Conservation (phyloP, 106 monocot genomes). For the Acanthochlamys bracteata region DNA sequence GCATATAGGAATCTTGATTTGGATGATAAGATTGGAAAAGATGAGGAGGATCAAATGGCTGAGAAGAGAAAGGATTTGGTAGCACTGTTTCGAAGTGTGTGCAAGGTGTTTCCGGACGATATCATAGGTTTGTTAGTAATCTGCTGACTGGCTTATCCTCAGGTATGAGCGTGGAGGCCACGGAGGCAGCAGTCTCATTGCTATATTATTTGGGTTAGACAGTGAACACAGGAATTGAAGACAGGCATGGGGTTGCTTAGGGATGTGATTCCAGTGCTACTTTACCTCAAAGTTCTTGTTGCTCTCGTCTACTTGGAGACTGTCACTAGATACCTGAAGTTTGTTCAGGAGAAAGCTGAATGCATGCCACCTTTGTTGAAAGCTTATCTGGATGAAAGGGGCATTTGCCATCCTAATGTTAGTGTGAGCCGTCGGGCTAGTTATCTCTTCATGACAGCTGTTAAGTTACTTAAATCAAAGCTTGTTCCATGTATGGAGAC, state of each 20-base stretch:
- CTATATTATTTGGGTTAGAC: slow-evolving; percentile 74
- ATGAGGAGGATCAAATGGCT: slow-evolving; percentile 82
- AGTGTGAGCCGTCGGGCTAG: slow-evolving; percentile 72
- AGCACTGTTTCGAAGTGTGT: slow-evolving; percentile 54
- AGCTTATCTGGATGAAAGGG: slow-evolving; percentile 87
- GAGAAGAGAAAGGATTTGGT: slow-evolving; percentile 69
- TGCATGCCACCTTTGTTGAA: slow-evolving; percentile 61
- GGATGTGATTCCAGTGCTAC: slow-evolving; percentile 72
- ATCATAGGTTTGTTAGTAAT: slow-evolving; percentile 57
- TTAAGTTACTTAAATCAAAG: slow-evolving; percentile 71
- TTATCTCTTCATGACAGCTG: slow-evolving; percentile 91
- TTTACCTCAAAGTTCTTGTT: slow-evolving; percentile 70
- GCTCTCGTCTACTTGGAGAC: slow-evolving; percentile 83
- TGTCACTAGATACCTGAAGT: slow-evolving; percentile 80
- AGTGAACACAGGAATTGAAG: slow-evolving; percentile 61
- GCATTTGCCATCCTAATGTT: slow-evolving; percentile 67
- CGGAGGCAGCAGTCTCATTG: slow-evolving; percentile 65
- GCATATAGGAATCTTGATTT: slow-evolving; percentile 76
- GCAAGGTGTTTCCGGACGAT: slow-evolving; percentile 61
- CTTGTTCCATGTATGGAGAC: slow-evolving; percentile 75
- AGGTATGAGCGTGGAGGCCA: slow-evolving; percentile 64
- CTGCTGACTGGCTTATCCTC: slow-evolving; percentile 38
- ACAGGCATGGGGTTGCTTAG: slow-evolving; percentile 48
- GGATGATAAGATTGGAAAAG: slow-evolving; percentile 82
- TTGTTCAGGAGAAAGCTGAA: slow-evolving; percentile 72